Conservation (phyloP, 306 rosid species). For the Pyrus betulifolia region DNA sequence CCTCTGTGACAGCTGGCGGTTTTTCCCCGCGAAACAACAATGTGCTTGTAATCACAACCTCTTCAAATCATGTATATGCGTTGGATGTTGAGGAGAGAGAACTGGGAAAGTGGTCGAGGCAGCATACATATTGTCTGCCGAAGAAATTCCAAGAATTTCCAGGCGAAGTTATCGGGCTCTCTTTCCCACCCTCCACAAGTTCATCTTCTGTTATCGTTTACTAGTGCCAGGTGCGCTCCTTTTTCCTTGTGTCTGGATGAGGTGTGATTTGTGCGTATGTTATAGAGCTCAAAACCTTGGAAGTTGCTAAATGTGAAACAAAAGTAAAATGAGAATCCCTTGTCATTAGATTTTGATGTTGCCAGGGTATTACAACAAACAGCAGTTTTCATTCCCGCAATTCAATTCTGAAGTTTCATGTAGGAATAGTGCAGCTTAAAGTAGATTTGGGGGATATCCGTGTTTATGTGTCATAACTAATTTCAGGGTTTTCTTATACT, state of each 20-base stretch:
- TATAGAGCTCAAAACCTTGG: background rate
- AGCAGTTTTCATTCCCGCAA: background rate
- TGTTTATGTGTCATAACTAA: constrained; percentile 16
- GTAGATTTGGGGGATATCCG: background rate
- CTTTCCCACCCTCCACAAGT: constrained; percentile 64
- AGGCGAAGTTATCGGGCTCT: constrained; percentile 93
- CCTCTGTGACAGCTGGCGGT: constrained; percentile 90
- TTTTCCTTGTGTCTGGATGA: background rate
- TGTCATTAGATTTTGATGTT: background rate
- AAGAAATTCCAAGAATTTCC: constrained; percentile 88
- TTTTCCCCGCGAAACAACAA: constrained; percentile 70
- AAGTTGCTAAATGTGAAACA: background rate
- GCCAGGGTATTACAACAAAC: background rate
- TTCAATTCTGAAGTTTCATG: constrained; percentile 1
- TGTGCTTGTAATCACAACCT: constrained; percentile 72
- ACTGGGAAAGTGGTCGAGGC: constrained; percentile 85
- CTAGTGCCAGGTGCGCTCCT: constrained; percentile 73
- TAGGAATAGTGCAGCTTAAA: background rate
- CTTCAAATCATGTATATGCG: constrained; percentile 88
- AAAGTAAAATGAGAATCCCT: background rate
- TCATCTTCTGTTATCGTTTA: constrained; percentile 70
- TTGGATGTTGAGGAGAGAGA: constrained; percentile 82
- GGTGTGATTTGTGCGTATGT: background rate
- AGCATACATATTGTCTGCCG: constrained; percentile 63
- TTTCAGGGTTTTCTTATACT: constrained; percentile 16